These are phyloP conservation scores for Aspergillus udagawae DNA, from an alignment of 2,329 filamentous ascomycete genomes.

Conservation along the genomic window DNA sequence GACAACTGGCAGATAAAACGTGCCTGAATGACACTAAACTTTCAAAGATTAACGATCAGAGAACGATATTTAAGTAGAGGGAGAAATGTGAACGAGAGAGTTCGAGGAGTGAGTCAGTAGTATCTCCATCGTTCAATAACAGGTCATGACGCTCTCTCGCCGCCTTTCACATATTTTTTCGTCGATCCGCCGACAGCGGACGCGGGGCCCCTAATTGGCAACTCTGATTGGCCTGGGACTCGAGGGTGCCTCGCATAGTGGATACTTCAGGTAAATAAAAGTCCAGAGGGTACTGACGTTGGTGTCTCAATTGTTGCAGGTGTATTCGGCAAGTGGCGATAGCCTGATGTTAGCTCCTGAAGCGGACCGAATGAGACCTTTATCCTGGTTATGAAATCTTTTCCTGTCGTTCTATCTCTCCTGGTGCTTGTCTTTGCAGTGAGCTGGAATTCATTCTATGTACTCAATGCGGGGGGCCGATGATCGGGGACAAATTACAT, in stretches of 20 bases:
- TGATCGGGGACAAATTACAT: slow-evolving; percentile 6
- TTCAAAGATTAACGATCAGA: not conserved
- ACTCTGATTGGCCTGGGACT: not conserved
- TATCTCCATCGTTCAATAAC: not conserved
- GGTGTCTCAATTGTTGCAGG: not conserved
- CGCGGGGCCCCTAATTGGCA: not conserved
- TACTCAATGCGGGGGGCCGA: slow-evolving; percentile 8
- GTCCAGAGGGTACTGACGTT: not conserved
- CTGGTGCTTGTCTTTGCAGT: not conserved
- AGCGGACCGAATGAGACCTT: not conserved
- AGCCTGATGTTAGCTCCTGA: not conserved
- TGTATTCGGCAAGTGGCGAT: not conserved
- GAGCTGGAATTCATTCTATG: too few relatives aligned
- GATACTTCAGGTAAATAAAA: not conserved
- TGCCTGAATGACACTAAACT: not conserved
- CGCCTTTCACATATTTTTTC: slow-evolving; percentile 5
- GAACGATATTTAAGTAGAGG: not conserved
- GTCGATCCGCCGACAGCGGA: slow-evolving; percentile 14
- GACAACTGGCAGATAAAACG: not conserved
- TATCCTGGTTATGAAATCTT: not conserved
- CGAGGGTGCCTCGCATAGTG: not conserved
- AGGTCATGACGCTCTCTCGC: slow-evolving; percentile 1
- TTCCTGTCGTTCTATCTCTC: not conserved
- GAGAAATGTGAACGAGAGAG: not conserved
- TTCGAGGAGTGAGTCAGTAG: slow-evolving; percentile 7